Base-by-base conservation (phyloP, 164 flowering plant genomes). In the Magnolia sinica region DNA sequence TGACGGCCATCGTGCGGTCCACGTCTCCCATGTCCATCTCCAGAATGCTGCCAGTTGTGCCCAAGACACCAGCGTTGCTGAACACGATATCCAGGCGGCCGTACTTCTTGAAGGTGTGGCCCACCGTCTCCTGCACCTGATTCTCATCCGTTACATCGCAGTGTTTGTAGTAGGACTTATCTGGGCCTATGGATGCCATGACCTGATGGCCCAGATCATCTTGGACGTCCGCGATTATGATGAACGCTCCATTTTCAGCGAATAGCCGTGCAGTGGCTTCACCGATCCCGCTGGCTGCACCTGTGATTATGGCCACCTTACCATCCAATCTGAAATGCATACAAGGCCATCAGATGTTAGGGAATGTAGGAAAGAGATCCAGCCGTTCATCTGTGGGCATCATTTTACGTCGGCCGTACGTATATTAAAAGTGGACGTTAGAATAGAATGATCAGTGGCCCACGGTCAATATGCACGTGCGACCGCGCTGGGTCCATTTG, bases 61-160 rank as follows among this genome's bases (percentile, higher is more conserved):
- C 74, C 4, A 10, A 50, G 24, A 85, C n/a, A 0, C 83, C 87
- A 0, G 87, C 85, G 74, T 83, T 83, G 81, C 81, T 85, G 71
- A 66, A 81, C 77, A 83, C 14, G 37, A 85, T 65, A 51, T 85
- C 81, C 3, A 85, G 74, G 7, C 22, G 6, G 0, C 86, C 87
- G 24, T 75, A 79, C n/a, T 63, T 79, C 1, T 73, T 66, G 0
- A 85, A 1, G 0, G 85, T 29, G 13, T 14, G 65, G 16, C 29
- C 64, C 31, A 83, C 76, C 2, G 76, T 49, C 2, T 74, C 79
- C 8, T 73, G 73, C 0, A 85, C 81, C 37, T 83, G 79, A 24
- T 75, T 27, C 61, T 85, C 87, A 19, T 82, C 76, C n/a, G 52
- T 77, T 4, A 85, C 86, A 58, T 85, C 82, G 70, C 87, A 85